Percentiles rank a stretch among this genome's conserved stretches.
Conservation (phyloP, 352 stramenopile genomes). For the Phytopythium montanum region DNA sequence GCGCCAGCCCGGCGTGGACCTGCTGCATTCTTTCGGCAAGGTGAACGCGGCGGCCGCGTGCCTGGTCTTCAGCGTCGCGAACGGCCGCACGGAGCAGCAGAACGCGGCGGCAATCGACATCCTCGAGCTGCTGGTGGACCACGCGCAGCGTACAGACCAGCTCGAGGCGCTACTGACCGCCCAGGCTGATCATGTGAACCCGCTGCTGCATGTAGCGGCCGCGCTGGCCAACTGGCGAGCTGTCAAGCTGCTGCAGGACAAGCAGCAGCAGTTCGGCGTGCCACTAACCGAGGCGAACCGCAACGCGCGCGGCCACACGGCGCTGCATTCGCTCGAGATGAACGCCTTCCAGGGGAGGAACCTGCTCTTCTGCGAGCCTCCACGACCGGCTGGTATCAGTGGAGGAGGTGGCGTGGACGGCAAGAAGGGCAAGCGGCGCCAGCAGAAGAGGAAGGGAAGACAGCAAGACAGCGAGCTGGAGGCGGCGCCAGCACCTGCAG, state of each 20-base stretch:
- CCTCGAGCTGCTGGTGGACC: slow-evolving; percentile 30
- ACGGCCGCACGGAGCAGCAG: slow-evolving; percentile 46
- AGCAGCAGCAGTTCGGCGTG: slow-evolving; percentile 17
- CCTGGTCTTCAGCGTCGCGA: slow-evolving; percentile 47
- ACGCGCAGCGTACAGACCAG: slow-evolving; percentile 29
- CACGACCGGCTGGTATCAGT: slow-evolving; percentile 13
- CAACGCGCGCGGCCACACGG: slow-evolving; percentile 32
- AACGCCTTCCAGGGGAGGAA: slow-evolving; percentile 56
- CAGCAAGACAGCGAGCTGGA: not conserved
- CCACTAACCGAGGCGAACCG: slow-evolving; percentile 17
- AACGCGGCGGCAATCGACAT: slow-evolving; percentile 31
- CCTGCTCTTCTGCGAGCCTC: slow-evolving; percentile 33
- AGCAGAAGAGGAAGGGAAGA: slow-evolving; percentile 6
- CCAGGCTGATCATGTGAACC: slow-evolving; percentile 44
- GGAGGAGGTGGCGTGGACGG: slow-evolving; percentile 1
- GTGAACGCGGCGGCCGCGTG: slow-evolving; percentile 39
- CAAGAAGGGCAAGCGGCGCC: slow-evolving; percentile 7
- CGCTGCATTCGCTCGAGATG: slow-evolving; percentile 41
- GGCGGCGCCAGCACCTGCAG: not conserved
- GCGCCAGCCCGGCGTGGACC: slow-evolving; percentile 16
- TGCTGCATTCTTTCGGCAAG: slow-evolving; percentile 35
- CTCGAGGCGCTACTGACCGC: slow-evolving; percentile 27
- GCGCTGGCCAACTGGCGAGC: slow-evolving; percentile 44
- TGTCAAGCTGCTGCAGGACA: slow-evolving; percentile 29
- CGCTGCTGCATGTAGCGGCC: slow-evolving; percentile 44